Base-by-base conservation (phyloP, 768 basidiomycete genomes). In the Pisolithus sp. region DNA sequence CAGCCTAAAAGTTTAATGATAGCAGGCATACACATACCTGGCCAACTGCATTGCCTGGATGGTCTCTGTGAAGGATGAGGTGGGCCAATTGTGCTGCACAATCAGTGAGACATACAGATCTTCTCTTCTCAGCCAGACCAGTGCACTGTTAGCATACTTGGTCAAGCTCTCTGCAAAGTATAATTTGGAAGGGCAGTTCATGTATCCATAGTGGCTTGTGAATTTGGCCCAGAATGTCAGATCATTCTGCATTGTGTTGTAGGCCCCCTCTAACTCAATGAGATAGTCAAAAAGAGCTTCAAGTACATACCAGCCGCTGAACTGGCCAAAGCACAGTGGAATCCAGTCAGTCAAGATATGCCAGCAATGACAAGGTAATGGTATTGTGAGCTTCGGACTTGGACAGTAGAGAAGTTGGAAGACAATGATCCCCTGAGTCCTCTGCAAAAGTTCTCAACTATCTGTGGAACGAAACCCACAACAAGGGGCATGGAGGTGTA, bases 21-120 rank as follows among this genome's bases (percentile, higher is more conserved):
- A 37, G 15, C 26, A 5, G 24, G 42, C 18, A 37, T 13, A 24
- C 28, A 62, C 73, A 55, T 59, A 83, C 87, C 77, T 95, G 94
- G 34, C 96, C 96, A 53, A 99, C 86, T 21, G 95, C 95, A 67
- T 99, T 99, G 72, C 96, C 96, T 0, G 96, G 98, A 66, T 98
- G 95, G 67, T 99, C 98, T 53, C 89, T 91, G 52, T 36, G 46
- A n/a, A n/a, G 37, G 17, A 6, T 18, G 41, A 68, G 43, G 20
- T 7, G 43, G 20, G 8, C 23, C 4, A 36, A 15, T 28, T n/a
- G 21, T 23, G 43, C 15, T 37, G 20, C 40, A n/a, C 18, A 46
- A 20, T 49, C 36, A 54, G 46, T 21, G 18, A n/a, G 7, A 66
- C 86, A 55, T 56, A 87, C 86, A 95, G 63, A 60, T 95, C 93